Conservation (phyloP, 108 stramenopile species). For the Cyclotella atomus region DNA sequence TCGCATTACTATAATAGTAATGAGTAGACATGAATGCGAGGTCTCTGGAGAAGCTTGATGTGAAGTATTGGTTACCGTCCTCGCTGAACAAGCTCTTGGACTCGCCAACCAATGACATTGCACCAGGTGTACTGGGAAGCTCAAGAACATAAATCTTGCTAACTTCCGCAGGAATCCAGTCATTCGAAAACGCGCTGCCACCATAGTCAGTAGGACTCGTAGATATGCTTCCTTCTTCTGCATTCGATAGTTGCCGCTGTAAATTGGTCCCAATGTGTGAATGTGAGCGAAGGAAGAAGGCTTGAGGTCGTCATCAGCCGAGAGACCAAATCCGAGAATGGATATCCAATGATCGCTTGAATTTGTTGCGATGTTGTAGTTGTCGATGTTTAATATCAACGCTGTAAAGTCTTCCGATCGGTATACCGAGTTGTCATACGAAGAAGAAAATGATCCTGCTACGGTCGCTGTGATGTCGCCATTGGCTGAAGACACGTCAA, state of each 20-base stretch:
- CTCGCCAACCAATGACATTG: slow-evolving; percentile 13
- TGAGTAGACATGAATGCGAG: slow-evolving; percentile 3
- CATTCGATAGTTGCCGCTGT: slow-evolving; percentile 1
- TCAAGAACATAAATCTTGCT: slow-evolving; percentile 14
- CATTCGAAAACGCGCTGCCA: background rate
- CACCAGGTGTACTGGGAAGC: background rate
- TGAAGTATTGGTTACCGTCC: background rate
- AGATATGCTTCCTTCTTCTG: background rate
- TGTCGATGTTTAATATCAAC: background rate
- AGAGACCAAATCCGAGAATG: slow-evolving; percentile 10
- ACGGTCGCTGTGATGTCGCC: slow-evolving; percentile 3
- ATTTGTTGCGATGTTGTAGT: background rate
- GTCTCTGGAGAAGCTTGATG: slow-evolving; percentile 2
- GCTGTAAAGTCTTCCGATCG: slow-evolving; percentile 12
- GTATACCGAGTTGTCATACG: background rate
- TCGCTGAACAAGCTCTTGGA: too few species aligned
- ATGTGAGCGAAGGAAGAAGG: slow-evolving; percentile 7
- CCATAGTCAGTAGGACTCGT: background rate
- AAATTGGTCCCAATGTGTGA: background rate
- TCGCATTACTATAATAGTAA: background rate
- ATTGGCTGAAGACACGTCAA: slow-evolving; percentile 22
- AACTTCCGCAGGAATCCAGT: background rate
- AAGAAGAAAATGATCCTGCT: slow-evolving; percentile 11
- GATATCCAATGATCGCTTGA: background rate
- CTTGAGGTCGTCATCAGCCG: background rate